A percentile compares a stretch with the other conserved stretches of the same genome.
These are phyloP conservation scores for Nigrograna mackinnonii DNA, from an alignment of 2,329 filamentous ascomycete species.

Conservation along the genomic window DNA sequence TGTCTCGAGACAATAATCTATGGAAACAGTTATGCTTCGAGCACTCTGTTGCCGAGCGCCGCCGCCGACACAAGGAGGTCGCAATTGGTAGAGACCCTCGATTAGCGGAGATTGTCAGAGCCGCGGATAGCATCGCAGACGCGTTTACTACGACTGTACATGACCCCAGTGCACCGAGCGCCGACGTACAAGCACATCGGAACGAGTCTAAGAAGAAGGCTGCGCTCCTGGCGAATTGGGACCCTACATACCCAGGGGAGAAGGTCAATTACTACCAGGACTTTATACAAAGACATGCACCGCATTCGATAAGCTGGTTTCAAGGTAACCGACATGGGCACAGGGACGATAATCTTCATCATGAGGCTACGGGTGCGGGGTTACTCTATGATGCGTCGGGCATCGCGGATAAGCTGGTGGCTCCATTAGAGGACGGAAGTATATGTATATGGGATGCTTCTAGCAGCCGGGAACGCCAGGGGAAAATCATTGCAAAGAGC, in stretches of 20 bases:
- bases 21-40: slow-evolving; percentile 80
- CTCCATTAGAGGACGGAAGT: slow-evolving; percentile 83
- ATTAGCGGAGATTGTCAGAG: slow-evolving; percentile 46
- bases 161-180: slow-evolving; percentile 29
- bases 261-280: slow-evolving; percentile 84
- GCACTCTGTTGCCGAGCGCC: slow-evolving; percentile 67
- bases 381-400: slow-evolving; percentile 60
- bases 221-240: slow-evolving; percentile 77
- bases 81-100: slow-evolving; percentile 43
- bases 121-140: slow-evolving; percentile 37
- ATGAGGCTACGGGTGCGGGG: slow-evolving; percentile 75
- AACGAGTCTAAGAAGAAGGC: slow-evolving; percentile 46
- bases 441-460: slow-evolving; percentile 78
- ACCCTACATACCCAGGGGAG: slow-evolving; percentile 74
- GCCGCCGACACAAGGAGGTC: slow-evolving; percentile 51
- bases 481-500: slow-evolving; percentile 69
- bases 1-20: slow-evolving; percentile 74
- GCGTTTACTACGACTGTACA: slow-evolving; percentile 26
- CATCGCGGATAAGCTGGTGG: slow-evolving; percentile 65
- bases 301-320: slow-evolving; percentile 77
- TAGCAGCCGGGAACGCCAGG: slow-evolving; percentile 59
- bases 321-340: slow-evolving; percentile 58
- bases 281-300: slow-evolving; percentile 80
- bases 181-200: slow-evolving; percentile 31
- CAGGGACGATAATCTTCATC: slow-evolving; percentile 45